phyloP scores from a whole-genome alignment of 208 protist genomes.

The Borovskyia barvae region DNA sequence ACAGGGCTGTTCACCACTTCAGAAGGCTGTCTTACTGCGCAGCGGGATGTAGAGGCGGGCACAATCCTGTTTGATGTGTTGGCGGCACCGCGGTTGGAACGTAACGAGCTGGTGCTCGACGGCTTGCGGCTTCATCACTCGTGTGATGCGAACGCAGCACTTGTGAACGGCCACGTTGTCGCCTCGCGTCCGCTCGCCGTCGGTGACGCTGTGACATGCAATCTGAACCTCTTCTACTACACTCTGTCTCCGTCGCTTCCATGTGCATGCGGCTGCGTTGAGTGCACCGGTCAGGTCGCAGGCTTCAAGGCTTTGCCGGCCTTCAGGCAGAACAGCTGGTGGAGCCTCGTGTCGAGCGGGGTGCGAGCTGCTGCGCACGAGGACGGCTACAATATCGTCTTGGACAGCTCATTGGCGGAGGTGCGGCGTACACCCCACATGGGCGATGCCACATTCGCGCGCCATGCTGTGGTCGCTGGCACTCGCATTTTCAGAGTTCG shows the following conservation, averaged over 20 bases:
- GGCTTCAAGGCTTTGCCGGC: slow-evolving; percentile 49
- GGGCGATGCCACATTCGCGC: slow-evolving; percentile 64
- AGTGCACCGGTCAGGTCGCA: slow-evolving; percentile 31
- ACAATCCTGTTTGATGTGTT: slow-evolving; percentile 51
- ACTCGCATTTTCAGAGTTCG: slow-evolving; percentile 66
- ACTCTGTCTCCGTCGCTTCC: slow-evolving; percentile 29
- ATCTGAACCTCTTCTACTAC: slow-evolving; percentile 65
- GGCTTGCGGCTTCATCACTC: slow-evolving; percentile 59
- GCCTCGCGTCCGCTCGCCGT: slow-evolving; percentile 42
- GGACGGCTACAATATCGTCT: slow-evolving; percentile 34
- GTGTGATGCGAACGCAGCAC: slow-evolving; percentile 71
- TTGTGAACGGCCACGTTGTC: slow-evolving; percentile 67
- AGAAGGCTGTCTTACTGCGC: slow-evolving; percentile 45
- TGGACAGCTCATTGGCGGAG: slow-evolving; percentile 36
- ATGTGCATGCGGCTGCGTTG: slow-evolving; percentile 45
- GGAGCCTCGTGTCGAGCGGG: slow-evolving; percentile 33
- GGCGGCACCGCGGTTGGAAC: slow-evolving; percentile 26
- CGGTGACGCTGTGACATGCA: slow-evolving; percentile 66
- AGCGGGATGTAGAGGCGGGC: slow-evolving; percentile 54
- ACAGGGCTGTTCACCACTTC: slow-evolving; percentile 32
- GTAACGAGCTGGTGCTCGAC: slow-evolving; percentile 39
- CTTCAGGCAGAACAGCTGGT: slow-evolving; percentile 35
- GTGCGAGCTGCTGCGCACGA: slow-evolving; percentile 46
- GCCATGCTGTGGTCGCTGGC: slow-evolving; percentile 42
- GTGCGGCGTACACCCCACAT: slow-evolving; percentile 39